Percentiles rank a stretch among this genome's conserved stretches.
phyloP scores from a whole-genome alignment of 345 rosid genomes.

The Anacardium occidentale region DNA sequence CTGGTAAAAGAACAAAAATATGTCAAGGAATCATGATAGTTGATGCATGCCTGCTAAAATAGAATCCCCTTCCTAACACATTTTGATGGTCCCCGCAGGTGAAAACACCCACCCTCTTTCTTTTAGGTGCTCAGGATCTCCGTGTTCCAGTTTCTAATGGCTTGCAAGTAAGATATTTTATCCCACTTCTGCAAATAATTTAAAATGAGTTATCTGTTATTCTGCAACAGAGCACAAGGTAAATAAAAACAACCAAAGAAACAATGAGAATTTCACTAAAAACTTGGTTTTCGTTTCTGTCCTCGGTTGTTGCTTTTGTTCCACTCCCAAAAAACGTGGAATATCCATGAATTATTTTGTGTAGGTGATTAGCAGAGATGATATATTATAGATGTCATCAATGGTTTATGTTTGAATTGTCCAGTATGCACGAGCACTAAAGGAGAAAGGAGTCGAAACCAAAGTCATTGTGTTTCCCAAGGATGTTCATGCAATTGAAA shows the following conservation, averaged over 20 bases:
- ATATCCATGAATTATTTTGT: background rate
- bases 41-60: background rate
- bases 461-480: constrained; percentile 72
- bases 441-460: constrained; percentile 75
- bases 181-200: constrained; percentile 8
- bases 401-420: constrained; percentile 19
- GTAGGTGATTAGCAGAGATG: background rate
- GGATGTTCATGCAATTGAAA: constrained; percentile 69
- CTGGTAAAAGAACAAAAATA: background rate
- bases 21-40: background rate
- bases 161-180: constrained; percentile 57
- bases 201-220: background rate
- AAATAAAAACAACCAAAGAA: background rate
- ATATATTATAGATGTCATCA: background rate
- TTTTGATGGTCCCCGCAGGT: constrained; percentile 46
- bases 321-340: background rate
- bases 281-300: background rate
- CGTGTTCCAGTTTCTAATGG: constrained; percentile 87
- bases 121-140: constrained; percentile 81
- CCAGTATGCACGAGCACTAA: constrained; percentile 75
- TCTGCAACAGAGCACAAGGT: constrained; percentile 1
- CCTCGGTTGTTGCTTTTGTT: background rate
- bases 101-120: constrained; percentile 82
- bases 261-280: background rate
- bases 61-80: background rate